Base-by-base conservation (phyloP, 805 yeast species). In the Suhomyces sp. region DNA sequence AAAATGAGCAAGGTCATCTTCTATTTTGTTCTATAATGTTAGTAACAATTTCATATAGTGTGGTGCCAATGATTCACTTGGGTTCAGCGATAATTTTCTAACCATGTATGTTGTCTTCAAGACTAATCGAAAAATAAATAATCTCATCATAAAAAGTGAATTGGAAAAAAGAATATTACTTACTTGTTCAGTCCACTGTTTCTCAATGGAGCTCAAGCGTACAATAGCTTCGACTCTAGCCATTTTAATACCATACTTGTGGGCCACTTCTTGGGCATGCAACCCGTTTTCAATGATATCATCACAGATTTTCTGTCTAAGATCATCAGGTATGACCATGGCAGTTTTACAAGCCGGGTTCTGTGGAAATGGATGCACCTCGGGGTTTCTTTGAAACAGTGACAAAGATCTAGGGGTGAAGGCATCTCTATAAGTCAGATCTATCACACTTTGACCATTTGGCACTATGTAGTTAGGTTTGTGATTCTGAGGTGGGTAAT, bases 151-250 rank as follows among this genome's bases (percentile, higher is more conserved):
- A 20, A 19, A 13, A 44, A 15, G 41, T 12, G 41, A 37, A 37
- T 15, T 6, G 20, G 41, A 3, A 9, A 12, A 6, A 4, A 10
- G 12, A 43, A 35, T n/a, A 6, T 21, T 64, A 82, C 89, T 73
- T 80, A 85, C 93, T 62, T 79, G 66, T 59, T 76, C 69, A 47
- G 69, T 76, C 85, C 86, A 82, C 50, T 78, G 70, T 56, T 80
- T 69, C 69, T 93, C 96, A 48, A 92, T 78, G 27, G 74, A 75
- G 55, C 80, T 76, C 56, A 93, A 78, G 66, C 81, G 83, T 22
- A 88, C 72, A 52, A 93, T 78, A n/a, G 97, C 98, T 64, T 92
- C 97, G 19, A 94, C 77, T 67, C 98, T 82, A 49, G 91, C 88
- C 55, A 91, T 81, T 64, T 89, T 87, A 57, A 93, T 75, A 3